phyloP scores from a whole-genome alignment of 2,329 filamentous ascomycete species.

The Colletotrichum tropicale region DNA sequence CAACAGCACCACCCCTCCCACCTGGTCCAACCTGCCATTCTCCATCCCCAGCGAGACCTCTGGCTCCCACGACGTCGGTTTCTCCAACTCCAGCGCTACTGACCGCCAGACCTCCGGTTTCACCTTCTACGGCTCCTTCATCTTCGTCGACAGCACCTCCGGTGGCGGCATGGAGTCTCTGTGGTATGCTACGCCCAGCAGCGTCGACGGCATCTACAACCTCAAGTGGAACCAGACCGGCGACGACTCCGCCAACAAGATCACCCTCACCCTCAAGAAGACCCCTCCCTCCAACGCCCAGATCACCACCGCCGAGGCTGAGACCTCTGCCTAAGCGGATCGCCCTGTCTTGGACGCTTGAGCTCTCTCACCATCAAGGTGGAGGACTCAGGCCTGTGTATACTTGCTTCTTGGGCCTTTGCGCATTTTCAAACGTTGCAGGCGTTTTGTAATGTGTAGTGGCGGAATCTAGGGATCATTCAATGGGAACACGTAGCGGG shows the following conservation, averaged over 20 bases:
- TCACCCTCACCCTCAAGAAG: conserved; percentile 25
- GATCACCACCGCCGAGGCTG: neutral
- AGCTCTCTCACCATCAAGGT: neutral
- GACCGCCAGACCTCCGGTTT: conserved; percentile 24
- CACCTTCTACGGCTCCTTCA: conserved; percentile 28
- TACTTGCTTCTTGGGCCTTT: neutral
- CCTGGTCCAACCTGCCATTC: conserved; percentile 28
- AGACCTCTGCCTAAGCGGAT: neutral
- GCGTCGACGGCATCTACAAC: conserved; percentile 19
- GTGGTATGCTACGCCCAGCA: conserved; percentile 27
- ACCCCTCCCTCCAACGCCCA: conserved; percentile 13
- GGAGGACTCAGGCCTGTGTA: neutral
- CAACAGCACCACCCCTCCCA: neutral
- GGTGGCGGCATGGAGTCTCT: conserved; percentile 16
- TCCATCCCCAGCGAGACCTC: conserved; percentile 24
- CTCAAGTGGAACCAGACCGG: conserved; percentile 28
- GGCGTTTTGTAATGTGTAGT: neutral
- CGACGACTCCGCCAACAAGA: conserved; percentile 1
- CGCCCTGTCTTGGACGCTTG: neutral
- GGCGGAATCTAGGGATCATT: neutral
- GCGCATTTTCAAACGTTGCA: neutral
- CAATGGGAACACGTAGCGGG: neutral
- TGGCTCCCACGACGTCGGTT: conserved; percentile 23
- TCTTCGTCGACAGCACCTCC: conserved; percentile 5
- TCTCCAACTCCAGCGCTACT: conserved; percentile 6